Percentiles rank a stretch among this genome's conserved stretches.
These are phyloP conservation scores for Kalmusia sp. DNA, from an alignment of 2,329 filamentous ascomycete species.

Conservation along the genomic window DNA sequence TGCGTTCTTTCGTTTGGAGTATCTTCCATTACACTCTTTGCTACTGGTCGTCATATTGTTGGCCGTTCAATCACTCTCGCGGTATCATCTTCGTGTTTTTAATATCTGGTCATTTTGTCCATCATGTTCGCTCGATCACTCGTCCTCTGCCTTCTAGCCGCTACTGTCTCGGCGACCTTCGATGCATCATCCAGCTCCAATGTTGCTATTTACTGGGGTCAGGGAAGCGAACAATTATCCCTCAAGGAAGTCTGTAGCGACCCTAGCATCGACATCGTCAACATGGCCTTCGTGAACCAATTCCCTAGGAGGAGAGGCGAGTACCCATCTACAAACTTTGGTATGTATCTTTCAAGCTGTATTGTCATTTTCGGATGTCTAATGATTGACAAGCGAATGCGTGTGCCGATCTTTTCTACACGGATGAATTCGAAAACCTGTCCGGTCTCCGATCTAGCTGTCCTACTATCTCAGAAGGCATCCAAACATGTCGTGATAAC, in stretches of 20 bases:
- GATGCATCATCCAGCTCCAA: constrained; percentile 54
- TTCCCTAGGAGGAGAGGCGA: constrained; percentile 58
- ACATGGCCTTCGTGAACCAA: constrained; percentile 61
- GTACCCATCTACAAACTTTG: constrained; percentile 63
- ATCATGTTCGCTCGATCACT: constrained; percentile 25
- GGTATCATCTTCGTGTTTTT: constrained; percentile 28
- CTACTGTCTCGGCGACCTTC: constrained; percentile 50
- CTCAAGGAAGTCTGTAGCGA: constrained; percentile 61
- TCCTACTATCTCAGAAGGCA: constrained; percentile 47
- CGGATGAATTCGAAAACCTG: constrained; percentile 27
- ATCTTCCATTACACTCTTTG: constrained; percentile 46
- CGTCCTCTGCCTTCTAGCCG: constrained; percentile 37
- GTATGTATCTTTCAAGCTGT: constrained; percentile 33
- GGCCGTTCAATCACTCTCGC: constrained; percentile 46
- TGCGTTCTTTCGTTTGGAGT: constrained; percentile 63
- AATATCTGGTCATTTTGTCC: constrained; percentile 32
- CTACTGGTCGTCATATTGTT: constrained; percentile 42
- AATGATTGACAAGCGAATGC: constrained; percentile 42
- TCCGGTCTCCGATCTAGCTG: constrained; percentile 51
- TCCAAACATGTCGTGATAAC: constrained; percentile 37
- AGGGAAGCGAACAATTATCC: constrained; percentile 58
- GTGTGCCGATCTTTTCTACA: constrained; percentile 53
- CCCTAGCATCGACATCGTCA: constrained; percentile 61
- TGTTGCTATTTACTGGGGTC: constrained; percentile 63
- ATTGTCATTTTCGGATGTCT: not conserved